A percentile compares a stretch with the other conserved stretches of the same genome.
Evolutionary conservation across 306 rosid species (phyloP).

Genomic region (Quercus berberidifolia): DNA sequence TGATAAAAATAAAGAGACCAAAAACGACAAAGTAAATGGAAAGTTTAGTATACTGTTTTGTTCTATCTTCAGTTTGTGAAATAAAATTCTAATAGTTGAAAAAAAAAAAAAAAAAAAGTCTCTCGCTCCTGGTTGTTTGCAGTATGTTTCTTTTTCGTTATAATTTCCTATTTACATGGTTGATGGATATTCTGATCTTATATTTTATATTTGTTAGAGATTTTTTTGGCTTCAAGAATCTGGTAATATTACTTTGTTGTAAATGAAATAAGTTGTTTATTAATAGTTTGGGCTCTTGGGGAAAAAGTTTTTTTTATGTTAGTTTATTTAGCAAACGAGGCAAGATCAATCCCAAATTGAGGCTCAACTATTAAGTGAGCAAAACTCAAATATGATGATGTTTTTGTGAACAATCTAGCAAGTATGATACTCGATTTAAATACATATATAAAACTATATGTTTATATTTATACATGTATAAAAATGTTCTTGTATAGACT

Average conservation of each 20-base stretch:
- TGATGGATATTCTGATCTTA: neutral
- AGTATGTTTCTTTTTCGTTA: neutral
- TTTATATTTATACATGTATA: too few species aligned
- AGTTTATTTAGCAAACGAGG: too few species aligned
- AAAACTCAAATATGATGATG: too few species aligned
- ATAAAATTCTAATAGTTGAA: neutral
- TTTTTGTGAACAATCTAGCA: too few species aligned
- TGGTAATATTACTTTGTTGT: neutral
- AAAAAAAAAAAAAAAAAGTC: neutral
- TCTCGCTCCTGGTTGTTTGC: neutral
- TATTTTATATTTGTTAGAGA: neutral
- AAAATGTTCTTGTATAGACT: too few species aligned
- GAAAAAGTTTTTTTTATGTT: too few species aligned
- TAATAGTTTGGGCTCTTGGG: too few species aligned
- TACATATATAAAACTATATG: too few species aligned
- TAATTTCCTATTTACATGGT: neutral
- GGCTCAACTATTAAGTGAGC: too few species aligned
- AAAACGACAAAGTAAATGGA: neutral
- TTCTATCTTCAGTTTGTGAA: neutral
- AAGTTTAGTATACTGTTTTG: neutral
- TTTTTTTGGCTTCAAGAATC: neutral
- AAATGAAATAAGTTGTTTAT: neutral
- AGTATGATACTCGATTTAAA: too few species aligned
- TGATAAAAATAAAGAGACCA: too few species aligned
- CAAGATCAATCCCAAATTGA: too few species aligned